Conservation (phyloP, 768 basidiomycete species). For the Russula earlei region DNA sequence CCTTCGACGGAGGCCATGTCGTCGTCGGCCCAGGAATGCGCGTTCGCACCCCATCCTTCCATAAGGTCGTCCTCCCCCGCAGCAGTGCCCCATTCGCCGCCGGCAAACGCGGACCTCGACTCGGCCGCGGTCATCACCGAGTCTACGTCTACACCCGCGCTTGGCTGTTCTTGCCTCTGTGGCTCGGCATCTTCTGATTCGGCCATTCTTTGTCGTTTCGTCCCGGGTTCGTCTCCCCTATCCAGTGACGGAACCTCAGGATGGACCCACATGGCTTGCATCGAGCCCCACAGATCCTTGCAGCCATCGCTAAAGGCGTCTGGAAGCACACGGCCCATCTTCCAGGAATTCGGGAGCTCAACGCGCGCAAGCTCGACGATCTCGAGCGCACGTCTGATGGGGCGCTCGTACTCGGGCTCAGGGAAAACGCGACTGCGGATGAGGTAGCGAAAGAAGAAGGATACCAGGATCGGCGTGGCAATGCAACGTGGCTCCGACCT, state of each 20-base stretch:
- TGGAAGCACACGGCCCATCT: constrained; percentile 38
- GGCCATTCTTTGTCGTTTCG: constrained; percentile 23
- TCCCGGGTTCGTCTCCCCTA: constrained; percentile 15
- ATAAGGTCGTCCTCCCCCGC: background rate
- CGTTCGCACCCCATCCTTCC: constrained; percentile 15
- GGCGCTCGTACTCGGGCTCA: constrained; percentile 37
- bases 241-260: constrained; percentile 2
- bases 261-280: constrained; percentile 9
- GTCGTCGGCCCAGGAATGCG: background rate
- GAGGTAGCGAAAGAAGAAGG: constrained; percentile 55
- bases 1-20: background rate
- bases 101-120: background rate
- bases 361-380: constrained; percentile 34
- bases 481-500: constrained; percentile 42
- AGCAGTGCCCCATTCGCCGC: constrained; percentile 1
- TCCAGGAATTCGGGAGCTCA: constrained; percentile 44
- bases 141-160: background rate
- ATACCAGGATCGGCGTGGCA: constrained; percentile 43
- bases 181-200: background rate
- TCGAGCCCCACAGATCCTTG: constrained; percentile 38
- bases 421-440: constrained; percentile 45
- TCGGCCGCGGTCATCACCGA: background rate
- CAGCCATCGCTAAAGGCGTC: constrained; percentile 44
- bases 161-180: background rate
- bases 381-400: constrained; percentile 38